A percentile compares a stretch with the other conserved stretches of the same genome.
phyloP scores from a whole-genome alignment of 1,139 yeast genomes.

The Sugiyamaella xylanicola region DNA sequence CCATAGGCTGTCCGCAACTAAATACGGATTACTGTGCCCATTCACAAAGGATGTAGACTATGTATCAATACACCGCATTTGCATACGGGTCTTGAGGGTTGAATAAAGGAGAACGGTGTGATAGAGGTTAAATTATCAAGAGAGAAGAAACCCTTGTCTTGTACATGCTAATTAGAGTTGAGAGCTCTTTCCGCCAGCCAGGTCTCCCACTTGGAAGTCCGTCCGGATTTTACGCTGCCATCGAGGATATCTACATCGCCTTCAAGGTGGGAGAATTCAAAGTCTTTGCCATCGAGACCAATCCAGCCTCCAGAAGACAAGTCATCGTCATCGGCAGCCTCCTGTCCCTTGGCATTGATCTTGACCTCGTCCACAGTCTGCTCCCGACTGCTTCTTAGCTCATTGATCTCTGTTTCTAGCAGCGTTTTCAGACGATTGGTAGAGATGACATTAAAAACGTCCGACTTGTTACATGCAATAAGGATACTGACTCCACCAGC shows the following conservation, averaged over 20 bases:
- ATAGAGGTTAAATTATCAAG: too few species aligned
- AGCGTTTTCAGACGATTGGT: conserved; percentile 57
- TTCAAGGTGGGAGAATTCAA: conserved; percentile 66
- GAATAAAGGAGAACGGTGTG: too few species aligned
- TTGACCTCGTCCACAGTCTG: conserved; percentile 47
- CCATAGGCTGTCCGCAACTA: too few species aligned
- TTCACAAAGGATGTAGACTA: too few species aligned
- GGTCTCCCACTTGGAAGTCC: conserved; percentile 62
- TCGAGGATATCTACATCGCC: conserved; percentile 69
- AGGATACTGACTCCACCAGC: conserved; percentile 64
- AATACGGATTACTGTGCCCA: too few species aligned
- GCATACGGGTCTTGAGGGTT: too few species aligned
- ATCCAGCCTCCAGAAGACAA: conserved; percentile 47
- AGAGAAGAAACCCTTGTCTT: too few species aligned
- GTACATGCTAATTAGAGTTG: conserved; percentile 15
- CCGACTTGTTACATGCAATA: conserved; percentile 80
- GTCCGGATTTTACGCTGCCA: conserved; percentile 66
- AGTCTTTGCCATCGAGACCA: conserved; percentile 49
- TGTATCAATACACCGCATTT: too few species aligned
- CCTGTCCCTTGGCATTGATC: conserved; percentile 28
- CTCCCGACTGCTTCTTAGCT: conserved; percentile 52
- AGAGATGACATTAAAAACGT: conserved; percentile 80
- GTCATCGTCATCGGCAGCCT: conserved; percentile 34
- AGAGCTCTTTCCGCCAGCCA: conserved; percentile 74
- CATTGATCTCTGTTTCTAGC: conserved; percentile 66